A percentile compares a stretch with the other conserved stretches of the same genome.
These are phyloP conservation scores for Collybia mongolica DNA, from an alignment of 768 basidiomycete genomes.

Conservation along the genomic window DNA sequence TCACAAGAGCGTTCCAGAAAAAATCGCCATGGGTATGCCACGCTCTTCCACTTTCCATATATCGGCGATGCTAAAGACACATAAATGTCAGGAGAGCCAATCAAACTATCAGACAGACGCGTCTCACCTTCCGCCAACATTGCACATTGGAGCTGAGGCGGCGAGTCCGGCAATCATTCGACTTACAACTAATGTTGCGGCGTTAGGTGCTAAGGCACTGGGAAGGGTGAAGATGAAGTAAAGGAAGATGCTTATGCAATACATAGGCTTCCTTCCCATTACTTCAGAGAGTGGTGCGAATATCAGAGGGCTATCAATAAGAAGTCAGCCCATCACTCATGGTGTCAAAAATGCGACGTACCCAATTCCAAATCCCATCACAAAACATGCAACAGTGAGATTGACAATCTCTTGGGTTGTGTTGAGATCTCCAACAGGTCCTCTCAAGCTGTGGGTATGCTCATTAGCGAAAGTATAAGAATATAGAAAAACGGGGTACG, in stretches of 20 bases:
- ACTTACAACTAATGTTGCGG: constrained; percentile 40
- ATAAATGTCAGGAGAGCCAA: neutral
- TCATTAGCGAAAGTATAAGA: too few species aligned
- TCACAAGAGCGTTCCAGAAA: constrained; percentile 46
- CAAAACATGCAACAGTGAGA: constrained; percentile 41
- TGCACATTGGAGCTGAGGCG: constrained; percentile 43
- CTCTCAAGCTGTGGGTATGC: constrained; percentile 23
- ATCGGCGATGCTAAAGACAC: constrained; percentile 30
- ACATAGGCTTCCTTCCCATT: constrained; percentile 34
- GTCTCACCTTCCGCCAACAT: constrained; percentile 39
- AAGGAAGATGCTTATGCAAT: constrained; percentile 35
- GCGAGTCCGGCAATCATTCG: constrained; percentile 30
- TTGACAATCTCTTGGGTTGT: constrained; percentile 35
- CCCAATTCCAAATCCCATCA: constrained; percentile 42
- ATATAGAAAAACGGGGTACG: too few species aligned
- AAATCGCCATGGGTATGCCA: constrained; percentile 48
- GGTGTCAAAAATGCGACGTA: constrained; percentile 12
- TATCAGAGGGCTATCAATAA: constrained; percentile 33
- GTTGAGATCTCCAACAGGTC: constrained; percentile 28
- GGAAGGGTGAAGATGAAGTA: constrained; percentile 48
- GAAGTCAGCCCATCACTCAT: constrained; percentile 1
- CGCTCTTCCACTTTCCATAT: constrained; percentile 39
- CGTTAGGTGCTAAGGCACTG: constrained; percentile 41
- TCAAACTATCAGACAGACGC: neutral
- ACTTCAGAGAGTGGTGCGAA: constrained; percentile 39